Base-by-base conservation (phyloP, 1,139 yeast species). In the Kodamaea anthophila region DNA sequence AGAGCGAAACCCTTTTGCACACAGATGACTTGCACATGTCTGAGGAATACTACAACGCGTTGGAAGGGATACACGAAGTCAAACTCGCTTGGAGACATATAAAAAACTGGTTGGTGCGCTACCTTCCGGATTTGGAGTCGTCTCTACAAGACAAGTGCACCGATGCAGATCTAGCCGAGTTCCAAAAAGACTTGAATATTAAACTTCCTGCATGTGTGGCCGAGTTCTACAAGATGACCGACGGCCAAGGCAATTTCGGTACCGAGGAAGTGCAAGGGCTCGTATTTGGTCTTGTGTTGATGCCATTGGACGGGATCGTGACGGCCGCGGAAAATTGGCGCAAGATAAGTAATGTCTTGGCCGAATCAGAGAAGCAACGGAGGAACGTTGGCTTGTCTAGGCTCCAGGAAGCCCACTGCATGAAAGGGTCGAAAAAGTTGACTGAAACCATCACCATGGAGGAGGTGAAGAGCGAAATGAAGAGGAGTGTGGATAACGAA, bases 41-140 rank as follows among this genome's bases (percentile, higher is more conserved):
- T 7, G 39, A 38, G 9, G 31, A 30, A 15, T 35, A 32, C 14
- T 33, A 31, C 29, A 31, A 31, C 16, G 28, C 36, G 9, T 40
- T 37, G 19, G 42, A 33, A 6, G 86, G 86, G 6, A 77, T 77
- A 8, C 75, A 77, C 39, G 85, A 78, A 43, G 68, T 70, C 2
- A 58, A 72, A 21, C 58, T 77, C 23, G 84, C 85, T 0, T 79
- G 87, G 87, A 65, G 81, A 43, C 82, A 76, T 42, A 75, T 79
- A 30, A 77, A 75, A 39, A 60, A 67, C 21, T 78, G 85, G 84
- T 54, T 77, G 5, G 48, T 56, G 13, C 70, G 65, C 37, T 55
- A 75, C 44, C 69, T 72, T 18, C 70, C 74, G 0, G 86, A 78
- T 46, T 49, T 78, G 37, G 59, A 60, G 39, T 70, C 74, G 14